A percentile compares a stretch with the other conserved stretches of the same genome.
phyloP scores from a whole-genome alignment of 2,329 filamentous ascomycete species.

The Thielaviopsis punctulata region DNA sequence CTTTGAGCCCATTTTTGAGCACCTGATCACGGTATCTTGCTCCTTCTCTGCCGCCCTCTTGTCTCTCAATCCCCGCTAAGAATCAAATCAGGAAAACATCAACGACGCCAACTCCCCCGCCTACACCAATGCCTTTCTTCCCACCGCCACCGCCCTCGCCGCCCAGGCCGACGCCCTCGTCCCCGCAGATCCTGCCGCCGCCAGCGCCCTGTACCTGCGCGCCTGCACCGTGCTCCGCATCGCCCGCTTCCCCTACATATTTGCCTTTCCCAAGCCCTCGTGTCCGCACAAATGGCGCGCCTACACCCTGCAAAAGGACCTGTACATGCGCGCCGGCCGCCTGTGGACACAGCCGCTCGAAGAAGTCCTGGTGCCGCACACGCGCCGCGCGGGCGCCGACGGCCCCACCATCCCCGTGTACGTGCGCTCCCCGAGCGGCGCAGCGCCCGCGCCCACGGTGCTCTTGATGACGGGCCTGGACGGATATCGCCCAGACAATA shows the following conservation, averaged over 20 bases:
- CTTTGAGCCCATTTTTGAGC: conserved; percentile 51
- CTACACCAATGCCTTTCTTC: conserved; percentile 48
- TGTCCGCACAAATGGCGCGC: conserved; percentile 38
- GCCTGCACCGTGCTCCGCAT: conserved; percentile 60
- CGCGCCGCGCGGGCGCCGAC: conserved; percentile 31
- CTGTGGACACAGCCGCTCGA: conserved; percentile 39
- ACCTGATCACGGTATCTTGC: conserved; percentile 34
- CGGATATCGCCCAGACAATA: conserved; percentile 47
- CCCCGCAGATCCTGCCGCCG: conserved; percentile 31
- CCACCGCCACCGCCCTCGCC: conserved; percentile 40
- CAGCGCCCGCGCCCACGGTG: conserved; percentile 26
- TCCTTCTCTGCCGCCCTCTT: neutral
- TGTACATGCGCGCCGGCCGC: conserved; percentile 39
- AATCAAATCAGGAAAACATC: conserved; percentile 28
- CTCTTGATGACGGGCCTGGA: conserved; percentile 45
- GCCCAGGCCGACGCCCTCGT: conserved; percentile 32
- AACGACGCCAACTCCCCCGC: conserved; percentile 47
- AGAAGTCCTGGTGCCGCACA: conserved; percentile 46
- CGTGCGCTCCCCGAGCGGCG: conserved; percentile 38
- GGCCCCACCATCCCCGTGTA: conserved; percentile 44
- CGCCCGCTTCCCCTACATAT: conserved; percentile 47
- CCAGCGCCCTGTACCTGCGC: conserved; percentile 48
- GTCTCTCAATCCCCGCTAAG: neutral
- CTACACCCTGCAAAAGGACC: conserved; percentile 47
- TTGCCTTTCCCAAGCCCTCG: conserved; percentile 22